Conservation (phyloP, 2,329 filamentous ascomycete genomes). For the Alternaria viburni region DNA sequence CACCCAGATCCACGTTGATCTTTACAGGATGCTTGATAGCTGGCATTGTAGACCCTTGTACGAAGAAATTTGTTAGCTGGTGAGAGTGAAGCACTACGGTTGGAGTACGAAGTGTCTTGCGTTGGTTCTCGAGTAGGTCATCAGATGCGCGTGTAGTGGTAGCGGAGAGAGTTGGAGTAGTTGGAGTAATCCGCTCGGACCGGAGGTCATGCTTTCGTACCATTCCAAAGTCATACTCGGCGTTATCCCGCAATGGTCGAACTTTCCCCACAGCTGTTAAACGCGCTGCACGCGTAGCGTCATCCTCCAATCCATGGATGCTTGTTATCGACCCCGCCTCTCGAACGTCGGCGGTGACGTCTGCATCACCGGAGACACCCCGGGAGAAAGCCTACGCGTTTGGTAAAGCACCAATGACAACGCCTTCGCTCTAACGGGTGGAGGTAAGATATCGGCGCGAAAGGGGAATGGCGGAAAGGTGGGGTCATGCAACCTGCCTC, state of each 20-base stretch:
- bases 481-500: slow-evolving; percentile 4
- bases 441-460: neutral
- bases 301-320: slow-evolving; percentile 6
- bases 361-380: slow-evolving; percentile 5
- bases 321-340: slow-evolving; percentile 19
- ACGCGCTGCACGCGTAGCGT: slow-evolving; percentile 17
- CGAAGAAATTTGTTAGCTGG: neutral
- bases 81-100: neutral
- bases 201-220: neutral
- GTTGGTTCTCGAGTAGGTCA: neutral
- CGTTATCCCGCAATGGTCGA: neutral
- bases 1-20: slow-evolving; percentile 62
- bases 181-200: neutral
- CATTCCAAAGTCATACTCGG: neutral
- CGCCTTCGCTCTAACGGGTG: slow-evolving; percentile 5
- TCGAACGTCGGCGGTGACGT: slow-evolving; percentile 19
- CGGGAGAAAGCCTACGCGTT: neutral
- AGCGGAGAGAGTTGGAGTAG: neutral
- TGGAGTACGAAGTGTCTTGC: neutral
- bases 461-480: slow-evolving; percentile 7
- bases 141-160: neutral
- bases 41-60: slow-evolving; percentile 46
- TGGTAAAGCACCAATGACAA: slow-evolving; percentile 11
- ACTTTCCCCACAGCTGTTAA: neutral
- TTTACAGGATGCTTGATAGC: slow-evolving; percentile 60